Percentiles rank a stretch among this genome's conserved stretches.
Evolutionary conservation across 371 early-diverging fungal genomes (phyloP).

Genomic region (Mucor indicus): DNA sequence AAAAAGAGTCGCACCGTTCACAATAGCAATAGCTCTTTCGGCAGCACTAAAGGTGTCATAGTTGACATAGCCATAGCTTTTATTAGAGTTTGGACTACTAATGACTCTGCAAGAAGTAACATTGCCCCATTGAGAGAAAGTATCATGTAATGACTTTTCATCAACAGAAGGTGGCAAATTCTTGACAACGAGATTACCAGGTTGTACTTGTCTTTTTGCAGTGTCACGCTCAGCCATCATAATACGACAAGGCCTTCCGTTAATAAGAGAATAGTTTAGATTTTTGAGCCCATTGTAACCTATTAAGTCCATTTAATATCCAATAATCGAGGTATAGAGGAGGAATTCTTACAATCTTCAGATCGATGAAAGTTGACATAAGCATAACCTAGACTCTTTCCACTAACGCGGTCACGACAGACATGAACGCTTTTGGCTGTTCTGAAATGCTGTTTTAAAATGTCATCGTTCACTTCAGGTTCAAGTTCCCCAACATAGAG

Average conservation of each 20-base stretch:
- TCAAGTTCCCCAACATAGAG: slow-evolving; percentile 92
- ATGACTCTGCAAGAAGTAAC: slow-evolving; percentile 99
- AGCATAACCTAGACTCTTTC: slow-evolving; percentile 94
- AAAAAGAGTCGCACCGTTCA: slow-evolving; percentile 96
- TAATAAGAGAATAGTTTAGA: slow-evolving; percentile 91
- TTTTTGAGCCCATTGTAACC: slow-evolving; percentile 85
- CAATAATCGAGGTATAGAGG: too few species aligned
- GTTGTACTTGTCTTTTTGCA: slow-evolving; percentile 77
- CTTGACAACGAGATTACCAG: slow-evolving; percentile 99
- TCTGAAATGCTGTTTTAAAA: slow-evolving; percentile 90
- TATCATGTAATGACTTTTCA: slow-evolving; percentile 96
- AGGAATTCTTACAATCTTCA: slow-evolving; percentile 62
- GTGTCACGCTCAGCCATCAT: slow-evolving; percentile 99
- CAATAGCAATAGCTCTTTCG: slow-evolving; percentile 90
- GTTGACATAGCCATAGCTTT: slow-evolving; percentile 98
- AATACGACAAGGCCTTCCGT: slow-evolving; percentile 91
- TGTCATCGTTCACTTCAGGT: slow-evolving; percentile 89
- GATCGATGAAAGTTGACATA: slow-evolving; percentile 90
- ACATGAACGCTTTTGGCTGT: slow-evolving; percentile 90
- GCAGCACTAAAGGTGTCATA: slow-evolving; percentile 96
- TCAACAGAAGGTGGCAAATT: slow-evolving; percentile 94
- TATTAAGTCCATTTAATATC: slow-evolving; percentile 21
- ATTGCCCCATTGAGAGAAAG: slow-evolving; percentile 98
- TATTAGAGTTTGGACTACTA: slow-evolving; percentile 63
- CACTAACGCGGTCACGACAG: slow-evolving; percentile 94